Evolutionary conservation across 495 filamentous ascomycete species (phyloP).

Genomic region (Chaetomium cochliodes): DNA sequence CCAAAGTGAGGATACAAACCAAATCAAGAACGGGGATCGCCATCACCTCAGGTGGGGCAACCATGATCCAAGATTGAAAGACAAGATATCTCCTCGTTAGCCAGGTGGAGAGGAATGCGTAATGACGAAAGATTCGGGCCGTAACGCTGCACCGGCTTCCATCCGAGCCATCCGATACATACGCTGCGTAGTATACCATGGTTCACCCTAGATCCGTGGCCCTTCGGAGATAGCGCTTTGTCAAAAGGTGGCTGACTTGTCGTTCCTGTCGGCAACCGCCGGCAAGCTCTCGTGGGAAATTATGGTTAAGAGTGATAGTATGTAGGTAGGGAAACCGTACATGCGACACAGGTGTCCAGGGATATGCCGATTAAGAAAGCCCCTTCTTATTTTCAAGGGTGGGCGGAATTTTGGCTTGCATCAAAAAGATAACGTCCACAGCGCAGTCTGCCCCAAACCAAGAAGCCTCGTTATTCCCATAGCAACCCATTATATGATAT

Average conservation of each 20-base stretch:
- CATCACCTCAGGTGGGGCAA: too few species aligned
- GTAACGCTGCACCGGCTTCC: neutral
- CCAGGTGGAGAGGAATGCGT: neutral
- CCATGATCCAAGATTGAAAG: too few species aligned
- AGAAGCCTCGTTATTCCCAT: constrained; percentile 11
- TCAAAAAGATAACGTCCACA: neutral
- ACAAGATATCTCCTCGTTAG: too few species aligned
- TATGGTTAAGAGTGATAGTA: neutral
- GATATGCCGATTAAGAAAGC: too few species aligned
- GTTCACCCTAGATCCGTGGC: neutral
- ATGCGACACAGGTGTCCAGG: too few species aligned
- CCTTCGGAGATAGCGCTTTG: neutral
- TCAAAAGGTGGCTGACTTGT: neutral
- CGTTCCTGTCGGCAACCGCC: neutral
- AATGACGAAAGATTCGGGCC: neutral
- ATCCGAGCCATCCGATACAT: neutral
- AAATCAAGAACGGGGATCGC: too few species aligned
- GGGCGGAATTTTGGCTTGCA: too few species aligned
- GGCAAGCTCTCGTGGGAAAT: neutral
- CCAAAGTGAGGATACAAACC: too few species aligned
- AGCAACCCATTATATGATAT: constrained; percentile 15
- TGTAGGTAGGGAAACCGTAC: too few species aligned
- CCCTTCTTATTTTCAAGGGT: too few species aligned
- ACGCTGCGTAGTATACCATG: too few species aligned
- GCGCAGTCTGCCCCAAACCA: neutral